These are phyloP conservation scores for Fusarium setosum DNA, from an alignment of 2,329 filamentous ascomycete species.

Conservation along the genomic window DNA sequence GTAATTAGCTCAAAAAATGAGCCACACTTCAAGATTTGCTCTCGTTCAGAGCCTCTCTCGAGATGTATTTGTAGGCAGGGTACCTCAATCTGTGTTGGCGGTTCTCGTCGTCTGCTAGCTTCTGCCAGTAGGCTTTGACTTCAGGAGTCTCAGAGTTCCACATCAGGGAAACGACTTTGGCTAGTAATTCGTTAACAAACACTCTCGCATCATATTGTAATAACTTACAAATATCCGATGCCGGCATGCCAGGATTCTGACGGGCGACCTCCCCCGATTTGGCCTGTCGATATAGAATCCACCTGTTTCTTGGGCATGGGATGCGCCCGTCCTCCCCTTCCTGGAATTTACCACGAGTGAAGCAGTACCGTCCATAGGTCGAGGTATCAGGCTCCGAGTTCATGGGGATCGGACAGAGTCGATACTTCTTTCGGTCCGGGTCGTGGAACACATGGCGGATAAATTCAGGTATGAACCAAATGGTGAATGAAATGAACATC, in stretches of 20 bases:
- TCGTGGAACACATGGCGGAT: conserved; percentile 45
- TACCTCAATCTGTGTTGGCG: too few species aligned
- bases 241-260: conserved; percentile 40
- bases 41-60: too few species aligned
- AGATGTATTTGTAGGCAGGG: too few species aligned
- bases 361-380: conserved; percentile 30
- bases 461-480: too few species aligned
- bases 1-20: too few species aligned
- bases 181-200: conserved; percentile 30
- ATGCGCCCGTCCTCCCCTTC: conserved; percentile 19
- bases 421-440: conserved; percentile 34
- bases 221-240: conserved; percentile 46
- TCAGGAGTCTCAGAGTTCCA: conserved; percentile 44
- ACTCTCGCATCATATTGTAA: too few species aligned
- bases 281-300: conserved; percentile 48
- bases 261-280: conserved; percentile 39
- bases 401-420: conserved; percentile 41
- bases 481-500: too few species aligned
- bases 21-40: too few species aligned
- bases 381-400: conserved; percentile 20
- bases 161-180: conserved; percentile 39
- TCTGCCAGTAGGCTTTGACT: conserved; percentile 37
- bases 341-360: conserved; percentile 31
- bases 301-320: conserved; percentile 47
- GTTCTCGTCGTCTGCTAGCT: conserved; percentile 31